Evolutionary conservation across 257 asterid species (phyloP), one percentile per base, ranked within the genome.

Genomic region (Pogostemon cablin): DNA sequence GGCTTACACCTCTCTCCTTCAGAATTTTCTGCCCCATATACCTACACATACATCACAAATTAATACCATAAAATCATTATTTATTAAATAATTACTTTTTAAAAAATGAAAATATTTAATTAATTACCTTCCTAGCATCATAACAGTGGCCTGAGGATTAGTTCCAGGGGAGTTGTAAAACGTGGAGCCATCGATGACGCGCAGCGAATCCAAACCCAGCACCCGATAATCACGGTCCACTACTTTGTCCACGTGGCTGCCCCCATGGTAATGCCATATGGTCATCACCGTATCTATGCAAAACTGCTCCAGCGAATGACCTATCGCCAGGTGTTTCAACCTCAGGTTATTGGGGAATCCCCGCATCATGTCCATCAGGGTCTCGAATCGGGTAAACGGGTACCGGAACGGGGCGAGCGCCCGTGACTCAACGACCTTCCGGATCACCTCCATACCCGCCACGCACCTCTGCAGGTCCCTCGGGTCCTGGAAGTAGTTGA

Each of bases 221-320:
- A 90, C 87, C 42, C 63, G 84, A 41, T 85, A 85, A 41, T 92
- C 80, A 1, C 41, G 77, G 73, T 92, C 96, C 3, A 92, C 91
- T 1, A 92, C 98, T 9, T 69, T 68, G n/a, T 75, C 78, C 39
- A 86, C 87, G 12, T 84, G 92, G 79, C 98, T 90, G 8, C 98
- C 98, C 2, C 98, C 98, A 34, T 92, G 98, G 70, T 88, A 90
- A 72, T 92, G 98, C 96, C 96, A 92, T n/a, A 92, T 84, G 20
- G 95, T 90, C 90, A 88, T 84, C 40, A 90, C 96, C 2, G 96
- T 89, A 71, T 90, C 96, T 2, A 67, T 72, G 32, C 98, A 92
- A n/a, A 72, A 92, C 54, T 88, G 95, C 72, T 86, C 91, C 81
- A 81, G 6, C 0, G 91, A 84, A 72, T 84, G 55, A 7, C 85